phyloP scores from a whole-genome alignment of 2,329 filamentous ascomycete genomes.

The Monosporascus sp. region DNA sequence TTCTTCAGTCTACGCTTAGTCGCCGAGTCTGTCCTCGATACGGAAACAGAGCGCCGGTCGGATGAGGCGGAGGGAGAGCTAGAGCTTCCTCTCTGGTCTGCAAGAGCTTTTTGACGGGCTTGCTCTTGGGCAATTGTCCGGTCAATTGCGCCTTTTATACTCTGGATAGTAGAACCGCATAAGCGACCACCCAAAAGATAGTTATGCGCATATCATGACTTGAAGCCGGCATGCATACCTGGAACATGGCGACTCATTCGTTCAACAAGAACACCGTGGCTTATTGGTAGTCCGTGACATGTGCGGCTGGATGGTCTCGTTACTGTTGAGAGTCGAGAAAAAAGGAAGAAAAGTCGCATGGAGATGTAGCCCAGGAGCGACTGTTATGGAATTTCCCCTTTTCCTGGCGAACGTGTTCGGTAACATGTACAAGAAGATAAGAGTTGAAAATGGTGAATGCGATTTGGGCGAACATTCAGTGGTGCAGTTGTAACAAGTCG shows the following conservation, averaged over 20 bases:
- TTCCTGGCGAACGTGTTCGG: no score
- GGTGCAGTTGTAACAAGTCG: no score
- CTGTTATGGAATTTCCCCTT: no score
- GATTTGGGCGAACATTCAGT: no score
- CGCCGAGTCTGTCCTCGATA: constrained; percentile 31
- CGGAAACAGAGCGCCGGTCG: constrained; percentile 38
- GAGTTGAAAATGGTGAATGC: no score
- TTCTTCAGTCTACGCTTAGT: constrained; percentile 36
- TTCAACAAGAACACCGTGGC: neutral
- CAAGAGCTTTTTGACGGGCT: constrained; percentile 60
- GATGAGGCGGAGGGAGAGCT: constrained; percentile 35
- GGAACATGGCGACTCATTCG: constrained; percentile 19
- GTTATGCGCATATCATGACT: neutral
- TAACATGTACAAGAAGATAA: no score
- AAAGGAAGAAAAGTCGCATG: neutral
- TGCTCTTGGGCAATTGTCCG: constrained; percentile 88
- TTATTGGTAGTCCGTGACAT: neutral
- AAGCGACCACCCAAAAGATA: neutral
- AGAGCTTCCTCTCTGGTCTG: constrained; percentile 39
- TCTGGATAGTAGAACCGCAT: constrained; percentile 39
- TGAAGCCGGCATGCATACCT: constrained; percentile 12
- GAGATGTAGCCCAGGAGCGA: no score
- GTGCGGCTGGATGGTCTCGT: neutral
- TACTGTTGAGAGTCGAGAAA: neutral
- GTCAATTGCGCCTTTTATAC: constrained; percentile 80